Percentiles rank a stretch among this genome's conserved stretches.
These are phyloP conservation scores for Casuarina glauca DNA, from an alignment of 306 rosid genomes.

Conservation along the genomic window DNA sequence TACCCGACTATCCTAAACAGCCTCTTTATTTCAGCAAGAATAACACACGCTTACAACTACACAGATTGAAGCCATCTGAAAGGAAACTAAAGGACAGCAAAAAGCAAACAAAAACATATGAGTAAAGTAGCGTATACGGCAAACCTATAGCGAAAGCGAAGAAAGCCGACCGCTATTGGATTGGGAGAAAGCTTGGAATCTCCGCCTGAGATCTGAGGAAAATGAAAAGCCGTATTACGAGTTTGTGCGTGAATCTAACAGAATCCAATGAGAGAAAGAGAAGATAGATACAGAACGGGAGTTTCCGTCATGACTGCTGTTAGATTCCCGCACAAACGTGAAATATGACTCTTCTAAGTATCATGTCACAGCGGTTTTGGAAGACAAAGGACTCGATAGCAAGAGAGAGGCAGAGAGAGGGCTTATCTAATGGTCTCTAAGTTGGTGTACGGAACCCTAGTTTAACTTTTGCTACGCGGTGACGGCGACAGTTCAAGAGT, in stretches of 20 bases:
- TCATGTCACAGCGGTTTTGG: not conserved
- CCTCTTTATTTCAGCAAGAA: not conserved
- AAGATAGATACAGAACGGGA: not conserved
- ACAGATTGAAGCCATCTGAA: no score
- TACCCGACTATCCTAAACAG: not conserved
- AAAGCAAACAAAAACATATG: no score
- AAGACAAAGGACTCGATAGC: not conserved
- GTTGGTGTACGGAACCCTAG: not conserved
- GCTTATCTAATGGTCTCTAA: not conserved
- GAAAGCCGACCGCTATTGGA: not conserved
- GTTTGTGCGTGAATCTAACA: slow-evolving; percentile 40
- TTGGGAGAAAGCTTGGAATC: not conserved
- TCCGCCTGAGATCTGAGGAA: not conserved
- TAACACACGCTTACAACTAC: no score
- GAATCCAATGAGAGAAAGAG: not conserved
- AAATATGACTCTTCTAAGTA: slow-evolving; percentile 18
- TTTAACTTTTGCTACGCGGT: not conserved
- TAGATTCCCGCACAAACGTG: slow-evolving; percentile 34
- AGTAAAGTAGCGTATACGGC: no score
- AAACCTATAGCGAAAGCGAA: not conserved
- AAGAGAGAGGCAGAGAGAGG: not conserved
- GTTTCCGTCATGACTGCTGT: not conserved
- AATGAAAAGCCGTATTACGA: slow-evolving; percentile 31
- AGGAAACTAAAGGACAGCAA: not conserved
- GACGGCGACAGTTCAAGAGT: no score